A percentile compares a stretch with the other conserved stretches of the same genome.
Evolutionary conservation across 352 stramenopile genomes (phyloP).

Genomic region (Pythium dissimile): DNA sequence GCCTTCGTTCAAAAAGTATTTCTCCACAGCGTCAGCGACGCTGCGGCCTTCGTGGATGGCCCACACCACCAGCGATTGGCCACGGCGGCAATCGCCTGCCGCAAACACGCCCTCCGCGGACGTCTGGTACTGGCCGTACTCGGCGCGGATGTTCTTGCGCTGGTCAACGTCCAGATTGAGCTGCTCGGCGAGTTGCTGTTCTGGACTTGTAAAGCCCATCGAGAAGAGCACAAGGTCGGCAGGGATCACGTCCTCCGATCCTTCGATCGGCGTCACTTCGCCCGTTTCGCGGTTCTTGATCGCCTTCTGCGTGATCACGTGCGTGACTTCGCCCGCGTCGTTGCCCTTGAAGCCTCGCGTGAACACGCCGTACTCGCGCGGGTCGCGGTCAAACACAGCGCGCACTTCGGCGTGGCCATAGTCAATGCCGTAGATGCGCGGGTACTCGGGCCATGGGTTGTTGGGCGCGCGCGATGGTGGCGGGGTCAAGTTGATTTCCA

Average conservation of each 20-base stretch:
- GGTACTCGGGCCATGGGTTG: constrained; percentile 98
- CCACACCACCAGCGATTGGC: constrained; percentile 98
- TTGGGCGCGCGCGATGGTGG: constrained; percentile 86
- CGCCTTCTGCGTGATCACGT: constrained; percentile 64
- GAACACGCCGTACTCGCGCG: constrained; percentile 67
- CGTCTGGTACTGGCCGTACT: constrained; percentile 94
- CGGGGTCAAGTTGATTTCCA: constrained; percentile 94
- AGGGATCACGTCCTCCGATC: constrained; percentile 92
- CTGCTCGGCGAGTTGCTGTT: constrained; percentile 88
- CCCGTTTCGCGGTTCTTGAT: constrained; percentile 73
- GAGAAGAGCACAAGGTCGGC: constrained; percentile 94
- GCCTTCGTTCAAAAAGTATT: constrained; percentile 78
- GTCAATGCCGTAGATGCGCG: constrained; percentile 96
- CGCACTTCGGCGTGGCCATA: constrained; percentile 97
- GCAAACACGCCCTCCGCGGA: constrained; percentile 96
- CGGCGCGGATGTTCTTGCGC: constrained; percentile 91
- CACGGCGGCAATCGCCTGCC: constrained; percentile 95
- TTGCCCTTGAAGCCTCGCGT: constrained; percentile 83
- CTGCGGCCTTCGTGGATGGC: constrained; percentile 97
- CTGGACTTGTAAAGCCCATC: constrained; percentile 97
- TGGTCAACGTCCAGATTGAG: constrained; percentile 92
- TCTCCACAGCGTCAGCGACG: constrained; percentile 84
- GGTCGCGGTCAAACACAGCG: constrained; percentile 91
- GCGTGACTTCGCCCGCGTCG: constrained; percentile 61
- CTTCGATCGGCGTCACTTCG: constrained; percentile 55